Percentiles rank a stretch among this genome's conserved stretches.
These are phyloP conservation scores for Coemansia sp. DNA, from an alignment of 192 early-diverging fungal genomes.

Conservation along the genomic window DNA sequence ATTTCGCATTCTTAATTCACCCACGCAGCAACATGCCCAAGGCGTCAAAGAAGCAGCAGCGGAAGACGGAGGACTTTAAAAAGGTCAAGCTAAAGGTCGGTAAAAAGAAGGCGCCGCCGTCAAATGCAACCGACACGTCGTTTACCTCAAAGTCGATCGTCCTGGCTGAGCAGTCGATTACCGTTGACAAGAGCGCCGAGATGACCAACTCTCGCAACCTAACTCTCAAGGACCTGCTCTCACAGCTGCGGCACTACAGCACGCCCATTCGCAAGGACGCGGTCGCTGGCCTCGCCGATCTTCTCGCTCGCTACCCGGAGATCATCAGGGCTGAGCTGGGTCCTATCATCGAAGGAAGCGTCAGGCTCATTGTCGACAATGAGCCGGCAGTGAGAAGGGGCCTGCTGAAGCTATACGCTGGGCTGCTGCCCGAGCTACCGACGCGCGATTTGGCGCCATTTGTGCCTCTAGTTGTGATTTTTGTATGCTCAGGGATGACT, in stretches of 20 bases:
- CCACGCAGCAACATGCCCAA: conserved; percentile 50
- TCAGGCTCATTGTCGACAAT: conserved; percentile 51
- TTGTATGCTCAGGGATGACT: conserved; percentile 83
- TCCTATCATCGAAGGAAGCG: conserved; percentile 40
- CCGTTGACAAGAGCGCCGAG: conserved; percentile 67
- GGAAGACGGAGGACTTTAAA: conserved; percentile 77
- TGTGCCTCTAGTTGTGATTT: conserved; percentile 71
- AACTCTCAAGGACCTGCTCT: conserved; percentile 69
- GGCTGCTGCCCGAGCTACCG: conserved; percentile 39
- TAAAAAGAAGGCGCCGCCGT: conserved; percentile 73
- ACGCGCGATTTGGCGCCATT: conserved; percentile 72
- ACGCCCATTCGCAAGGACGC: conserved; percentile 55
- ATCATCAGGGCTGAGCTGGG: conserved; percentile 47
- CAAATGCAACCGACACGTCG: conserved; percentile 76
- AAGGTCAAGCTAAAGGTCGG: conserved; percentile 93
- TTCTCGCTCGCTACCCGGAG: conserved; percentile 37
- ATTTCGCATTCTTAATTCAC: not conserved
- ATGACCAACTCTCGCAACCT: conserved; percentile 75
- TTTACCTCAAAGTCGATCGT: conserved; percentile 80
- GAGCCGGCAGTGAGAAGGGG: conserved; percentile 47
- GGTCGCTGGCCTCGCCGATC: conserved; percentile 46
- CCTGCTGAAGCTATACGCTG: conserved; percentile 48
- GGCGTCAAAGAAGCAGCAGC: conserved; percentile 65
- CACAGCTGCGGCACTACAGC: conserved; percentile 77
- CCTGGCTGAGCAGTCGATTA: conserved; percentile 76